A percentile compares a stretch with the other conserved stretches of the same genome.
These are phyloP conservation scores for Sugiyamaella floridensis DNA, from an alignment of 805 yeast genomes.

Conservation along the genomic window DNA sequence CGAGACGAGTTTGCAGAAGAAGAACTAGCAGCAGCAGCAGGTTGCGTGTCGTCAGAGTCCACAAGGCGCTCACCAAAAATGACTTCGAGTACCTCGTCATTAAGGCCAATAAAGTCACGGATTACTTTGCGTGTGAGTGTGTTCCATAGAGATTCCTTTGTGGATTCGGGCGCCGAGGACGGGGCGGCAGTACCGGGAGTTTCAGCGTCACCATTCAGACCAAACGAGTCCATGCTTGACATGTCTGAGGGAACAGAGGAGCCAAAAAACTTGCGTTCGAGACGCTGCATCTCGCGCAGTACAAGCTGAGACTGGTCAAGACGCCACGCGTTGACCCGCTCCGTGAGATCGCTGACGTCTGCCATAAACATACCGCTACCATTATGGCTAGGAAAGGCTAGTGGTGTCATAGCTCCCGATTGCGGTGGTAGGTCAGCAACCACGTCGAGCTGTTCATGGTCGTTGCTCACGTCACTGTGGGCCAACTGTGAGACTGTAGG, in stretches of 20 bases:
- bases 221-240: constrained; percentile 6
- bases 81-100: constrained; percentile 32
- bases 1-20: background rate
- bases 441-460: constrained; percentile 11
- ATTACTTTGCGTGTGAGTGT: constrained; percentile 20
- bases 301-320: constrained; percentile 33
- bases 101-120: constrained; percentile 28
- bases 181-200: background rate
- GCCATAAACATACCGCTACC: constrained; percentile 29
- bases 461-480: constrained; percentile 8
- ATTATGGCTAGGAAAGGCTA: constrained; percentile 31
- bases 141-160: constrained; percentile 10
- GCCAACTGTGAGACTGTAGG: constrained; percentile 14
- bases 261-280: constrained; percentile 10
- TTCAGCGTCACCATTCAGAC: constrained; percentile 3
- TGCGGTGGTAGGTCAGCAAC: constrained; percentile 6
- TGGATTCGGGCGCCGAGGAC: background rate
- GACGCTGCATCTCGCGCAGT: constrained; percentile 24
- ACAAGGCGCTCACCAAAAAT: constrained; percentile 27
- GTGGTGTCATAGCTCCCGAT: constrained; percentile 19
- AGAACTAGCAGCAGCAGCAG: background rate
- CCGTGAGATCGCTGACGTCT: constrained; percentile 27
- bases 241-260: background rate
- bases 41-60: constrained; percentile 3
- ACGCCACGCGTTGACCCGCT: constrained; percentile 37